phyloP scores from a whole-genome alignment of 768 basidiomycete species.

The Peribolospora baueri region DNA sequence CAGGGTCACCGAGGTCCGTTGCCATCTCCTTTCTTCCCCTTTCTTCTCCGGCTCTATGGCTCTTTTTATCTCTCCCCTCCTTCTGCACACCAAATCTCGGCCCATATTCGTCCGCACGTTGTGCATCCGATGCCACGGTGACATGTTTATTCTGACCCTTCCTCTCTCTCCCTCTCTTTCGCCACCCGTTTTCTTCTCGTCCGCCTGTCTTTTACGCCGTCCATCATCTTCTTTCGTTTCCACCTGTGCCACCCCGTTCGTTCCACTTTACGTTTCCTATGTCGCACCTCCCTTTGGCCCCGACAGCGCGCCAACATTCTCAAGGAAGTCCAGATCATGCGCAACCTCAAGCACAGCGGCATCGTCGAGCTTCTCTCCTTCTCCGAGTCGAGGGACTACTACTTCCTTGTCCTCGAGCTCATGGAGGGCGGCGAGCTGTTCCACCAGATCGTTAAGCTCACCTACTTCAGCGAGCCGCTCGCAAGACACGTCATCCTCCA shows the following conservation, averaged over 20 bases:
- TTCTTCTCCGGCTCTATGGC: background rate
- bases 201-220: background rate
- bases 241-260: conserved; percentile 6
- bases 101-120: too few relatives aligned
- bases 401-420: conserved; percentile 83
- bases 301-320: conserved; percentile 82
- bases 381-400: conserved; percentile 74
- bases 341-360: conserved; percentile 69
- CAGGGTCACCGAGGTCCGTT: conserved; percentile 16
- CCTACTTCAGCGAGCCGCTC: conserved; percentile 95
- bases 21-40: conserved; percentile 1
- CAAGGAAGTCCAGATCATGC: conserved; percentile 99
- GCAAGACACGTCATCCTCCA: conserved; percentile 90
- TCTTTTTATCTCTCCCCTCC: background rate
- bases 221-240: conserved; percentile 3
- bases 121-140: background rate
- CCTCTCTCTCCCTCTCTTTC: background rate
- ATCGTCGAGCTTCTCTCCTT: conserved; percentile 81
- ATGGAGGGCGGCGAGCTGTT: conserved; percentile 88
- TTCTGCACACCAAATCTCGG: background rate
- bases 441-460: conserved; percentile 96
- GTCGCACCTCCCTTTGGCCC: conserved; percentile 5
- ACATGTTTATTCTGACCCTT: background rate
- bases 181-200: background rate
- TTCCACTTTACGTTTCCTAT: background rate